Evolutionary conservation across 352 stramenopile species (phyloP), one percentile per base, ranked within the genome.

Genomic region (Heterotrichella gracilis): DNA sequence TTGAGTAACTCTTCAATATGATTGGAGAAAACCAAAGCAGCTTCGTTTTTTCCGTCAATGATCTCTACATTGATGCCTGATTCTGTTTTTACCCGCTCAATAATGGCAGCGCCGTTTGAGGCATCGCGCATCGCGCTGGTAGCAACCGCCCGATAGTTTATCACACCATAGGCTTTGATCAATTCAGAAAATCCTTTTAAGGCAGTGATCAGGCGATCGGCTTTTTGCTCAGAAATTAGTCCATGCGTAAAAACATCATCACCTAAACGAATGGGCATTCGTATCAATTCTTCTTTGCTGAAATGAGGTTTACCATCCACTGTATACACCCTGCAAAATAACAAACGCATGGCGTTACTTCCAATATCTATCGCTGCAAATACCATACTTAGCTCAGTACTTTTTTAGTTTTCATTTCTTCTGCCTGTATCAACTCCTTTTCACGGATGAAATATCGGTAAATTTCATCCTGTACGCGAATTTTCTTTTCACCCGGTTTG

Each of bases 1-100:
- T 53, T 53, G 9, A 53, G 32, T n/a, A 53, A 53, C n/a, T 53
- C 32, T 53, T 53, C 32, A n/a, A 53, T 53, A n/a, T 53, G 32
- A 53, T 53, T 53, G 9, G 32, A 53, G n/a, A 53, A 53, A 9
- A 53, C 32, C 9, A 53, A n/a, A 17, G 32, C 32, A 17, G 32
- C 32, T 53, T 53, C 32, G 32, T 53, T 53, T 53, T 53, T 53
- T 17, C 32, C 32, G 32, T 53, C 32, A n/a, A 53, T 53, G 32
- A 53, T 53, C 9, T 53, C 32, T 17, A 53, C 32, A 53, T n/a
- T 53, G n/a, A 53, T 53, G 32, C 32, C 32, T 9, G 32, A 9
- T n/a, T 53, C 32, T 53, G 32, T 53, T 53, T 53, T 53, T n/a
- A n/a, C 32, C 9, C 32, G 32, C 9, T 53, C 32, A 9, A 53